Conservation (phyloP, 208 protist species). For the Acanthamoeba royreba region DNA sequence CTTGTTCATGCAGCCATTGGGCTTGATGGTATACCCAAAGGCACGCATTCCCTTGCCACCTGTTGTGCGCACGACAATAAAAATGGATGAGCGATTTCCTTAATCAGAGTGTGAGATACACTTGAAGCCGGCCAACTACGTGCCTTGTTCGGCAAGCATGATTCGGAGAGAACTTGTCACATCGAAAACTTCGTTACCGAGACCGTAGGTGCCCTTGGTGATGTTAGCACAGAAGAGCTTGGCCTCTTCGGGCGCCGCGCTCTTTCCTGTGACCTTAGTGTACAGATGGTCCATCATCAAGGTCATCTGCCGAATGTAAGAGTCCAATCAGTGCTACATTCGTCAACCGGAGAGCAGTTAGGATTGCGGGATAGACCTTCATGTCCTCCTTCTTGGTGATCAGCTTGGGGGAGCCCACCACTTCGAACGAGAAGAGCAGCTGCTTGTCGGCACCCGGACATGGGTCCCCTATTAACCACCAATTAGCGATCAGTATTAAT, state of each 20-base stretch:
- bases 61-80: not conserved
- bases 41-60: not conserved
- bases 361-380: not conserved
- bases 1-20: not conserved
- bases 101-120: not conserved
- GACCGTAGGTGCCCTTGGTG: not conserved
- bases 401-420: conserved; percentile 1
- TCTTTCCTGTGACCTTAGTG: not conserved
- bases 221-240: not conserved
- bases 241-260: not conserved
- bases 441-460: not conserved
- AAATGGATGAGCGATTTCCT: not conserved
- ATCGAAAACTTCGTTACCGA: not conserved
- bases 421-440: not conserved
- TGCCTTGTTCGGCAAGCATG: conserved; percentile 10
- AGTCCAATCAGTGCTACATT: too few relatives aligned
- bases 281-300: not conserved
- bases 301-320: not conserved
- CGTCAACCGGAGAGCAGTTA: not conserved
- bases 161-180: not conserved
- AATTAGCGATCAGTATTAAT: not conserved
- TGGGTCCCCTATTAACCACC: not conserved
- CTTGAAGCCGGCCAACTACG: not conserved
- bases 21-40: not conserved
- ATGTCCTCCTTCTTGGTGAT: not conserved